Evolutionary conservation across 768 basidiomycete genomes (phyloP), one percentile per base, ranked within the genome.

Genomic region (Mycena latifolia): DNA sequence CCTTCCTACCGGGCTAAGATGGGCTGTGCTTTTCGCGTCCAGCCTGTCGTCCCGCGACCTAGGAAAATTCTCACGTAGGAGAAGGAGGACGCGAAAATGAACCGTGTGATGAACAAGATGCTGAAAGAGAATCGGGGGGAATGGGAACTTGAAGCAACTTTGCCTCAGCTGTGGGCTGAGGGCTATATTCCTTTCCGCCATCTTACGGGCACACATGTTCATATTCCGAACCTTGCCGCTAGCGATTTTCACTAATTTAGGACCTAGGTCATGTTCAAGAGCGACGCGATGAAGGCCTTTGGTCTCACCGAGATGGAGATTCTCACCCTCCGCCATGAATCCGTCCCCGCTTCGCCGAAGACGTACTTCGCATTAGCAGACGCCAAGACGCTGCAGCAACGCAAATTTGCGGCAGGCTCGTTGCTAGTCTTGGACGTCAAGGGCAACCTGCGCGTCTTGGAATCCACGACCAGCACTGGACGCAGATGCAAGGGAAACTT

Each of bases 221-320:
- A 51, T 53, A n/a, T 7, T 17, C 31, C 3, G 9, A 33, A 22
- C 51, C 17, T 52, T 17, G 1, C 27, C 31, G 20, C 12, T 17
- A 18, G 12, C 17, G 29, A 22, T 3, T 12, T 24, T 10, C n/a
- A 17, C 28, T 64, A 8, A 56, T 11, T n/a, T n/a, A n/a, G n/a
- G n/a, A 27, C 11, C 11, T 25, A 66, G 65, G 25, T 60, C 10
- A 66, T 55, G 59, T 66, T 61, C 54, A 61, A 66, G 47, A 66
- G 45, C 52, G 65, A 66, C 31, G 65, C 65, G 27, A 54, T 48
- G 54, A 50, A 55, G 22, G 11, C 33, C 31, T 65, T 65, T 39
- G n/a, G 58, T 10, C 64, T 65, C 43, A 65, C 64, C 6, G 64
- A 65, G 41, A 2, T 3, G 2, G 57, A 65, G 24, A 55, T 65